A percentile compares a stretch with the other conserved stretches of the same genome.
phyloP scores from a whole-genome alignment of 2,329 filamentous ascomycete species.

The Dothistroma septosporum region DNA sequence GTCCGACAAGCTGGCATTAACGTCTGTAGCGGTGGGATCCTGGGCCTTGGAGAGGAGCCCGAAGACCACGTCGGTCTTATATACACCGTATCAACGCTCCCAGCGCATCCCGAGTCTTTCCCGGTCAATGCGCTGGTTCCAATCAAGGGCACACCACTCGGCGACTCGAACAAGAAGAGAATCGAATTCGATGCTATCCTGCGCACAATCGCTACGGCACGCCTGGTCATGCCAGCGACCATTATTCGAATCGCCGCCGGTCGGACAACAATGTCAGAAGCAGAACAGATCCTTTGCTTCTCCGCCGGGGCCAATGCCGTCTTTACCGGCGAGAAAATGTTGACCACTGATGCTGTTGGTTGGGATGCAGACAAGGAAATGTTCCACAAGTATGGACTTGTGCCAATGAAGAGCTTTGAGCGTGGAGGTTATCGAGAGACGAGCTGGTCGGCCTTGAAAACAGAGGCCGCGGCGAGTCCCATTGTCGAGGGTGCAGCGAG shows the following conservation, averaged over 20 bases:
- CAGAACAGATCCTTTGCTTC: slow-evolving; percentile 85
- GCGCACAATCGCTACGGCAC: slow-evolving; percentile 76
- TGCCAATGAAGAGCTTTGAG: slow-evolving; percentile 60
- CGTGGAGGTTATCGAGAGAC: slow-evolving; percentile 32
- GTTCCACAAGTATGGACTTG: slow-evolving; percentile 77
- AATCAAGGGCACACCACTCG: slow-evolving; percentile 83
- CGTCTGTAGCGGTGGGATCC: slow-evolving; percentile 84
- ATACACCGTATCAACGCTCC: slow-evolving; percentile 75
- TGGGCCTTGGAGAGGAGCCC: slow-evolving; percentile 75
- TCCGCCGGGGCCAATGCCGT: slow-evolving; percentile 90
- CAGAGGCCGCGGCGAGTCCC: slow-evolving; percentile 7
- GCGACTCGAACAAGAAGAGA: slow-evolving; percentile 56
- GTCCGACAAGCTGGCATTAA: slow-evolving; percentile 84
- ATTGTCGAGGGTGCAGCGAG: slow-evolving; percentile 3
- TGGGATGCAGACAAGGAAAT: slow-evolving; percentile 85
- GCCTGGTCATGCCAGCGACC: slow-evolving; percentile 76
- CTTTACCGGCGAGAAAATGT: slow-evolving; percentile 93
- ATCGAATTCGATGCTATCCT: slow-evolving; percentile 75
- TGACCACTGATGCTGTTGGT: slow-evolving; percentile 85
- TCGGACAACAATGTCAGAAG: slow-evolving; percentile 76
- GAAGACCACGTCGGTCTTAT: slow-evolving; percentile 78
- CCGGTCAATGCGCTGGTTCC: slow-evolving; percentile 88
- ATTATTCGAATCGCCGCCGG: slow-evolving; percentile 86
- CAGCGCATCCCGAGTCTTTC: slow-evolving; percentile 81
- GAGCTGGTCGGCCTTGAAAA: slow-evolving; percentile 28